Evolutionary conservation across 2,329 filamentous ascomycete genomes (phyloP).

Genomic region (Fusarium sp.): DNA sequence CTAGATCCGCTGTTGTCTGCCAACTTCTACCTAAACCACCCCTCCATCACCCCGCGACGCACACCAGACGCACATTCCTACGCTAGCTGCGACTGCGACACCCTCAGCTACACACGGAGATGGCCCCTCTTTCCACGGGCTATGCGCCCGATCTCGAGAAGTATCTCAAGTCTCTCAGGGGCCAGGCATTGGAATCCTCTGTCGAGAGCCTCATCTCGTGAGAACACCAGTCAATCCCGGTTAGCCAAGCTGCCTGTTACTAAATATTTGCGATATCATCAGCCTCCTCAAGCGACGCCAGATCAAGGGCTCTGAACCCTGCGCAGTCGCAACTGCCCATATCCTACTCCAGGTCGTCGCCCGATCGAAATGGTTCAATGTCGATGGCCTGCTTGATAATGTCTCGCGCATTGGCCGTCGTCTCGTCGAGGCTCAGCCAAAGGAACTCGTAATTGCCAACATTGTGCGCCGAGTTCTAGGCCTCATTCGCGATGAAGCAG

Average conservation of each 20-base stretch:
- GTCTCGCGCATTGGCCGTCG: conserved; percentile 81
- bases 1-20: neutral
- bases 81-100: conserved; percentile 28
- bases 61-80: conserved; percentile 18
- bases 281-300: conserved; percentile 91
- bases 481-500: conserved; percentile 89
- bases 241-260: conserved; percentile 7
- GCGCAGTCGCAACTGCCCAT: conserved; percentile 89
- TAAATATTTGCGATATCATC: conserved; percentile 19
- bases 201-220: conserved; percentile 87
- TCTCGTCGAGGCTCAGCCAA: conserved; percentile 83
- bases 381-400: conserved; percentile 79
- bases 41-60: conserved; percentile 37
- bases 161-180: conserved; percentile 81
- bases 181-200: conserved; percentile 78
- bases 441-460: conserved; percentile 92
- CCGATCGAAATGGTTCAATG: conserved; percentile 79
- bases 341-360: conserved; percentile 88
- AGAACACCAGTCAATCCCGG: conserved; percentile 44
- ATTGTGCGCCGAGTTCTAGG: conserved; percentile 90
- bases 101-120: conserved; percentile 37
- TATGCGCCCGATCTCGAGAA: conserved; percentile 77
- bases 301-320: conserved; percentile 86
- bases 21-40: conserved; percentile 24
- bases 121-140: conserved; percentile 50